Evolutionary conservation across 331 rosid genomes (phyloP).

Genomic region (Rosa hybrid): DNA sequence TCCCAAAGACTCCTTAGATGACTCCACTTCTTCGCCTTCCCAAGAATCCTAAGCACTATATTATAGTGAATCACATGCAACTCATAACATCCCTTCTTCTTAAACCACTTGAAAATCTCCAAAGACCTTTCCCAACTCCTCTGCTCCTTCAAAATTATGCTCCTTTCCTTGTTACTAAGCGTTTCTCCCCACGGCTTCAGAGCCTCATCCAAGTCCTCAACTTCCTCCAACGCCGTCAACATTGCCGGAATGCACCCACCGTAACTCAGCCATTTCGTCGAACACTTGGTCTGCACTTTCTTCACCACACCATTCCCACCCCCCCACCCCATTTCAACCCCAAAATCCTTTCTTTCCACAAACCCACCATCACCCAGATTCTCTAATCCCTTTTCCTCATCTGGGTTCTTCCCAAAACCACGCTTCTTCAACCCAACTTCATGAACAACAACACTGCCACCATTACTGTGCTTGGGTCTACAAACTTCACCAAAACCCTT

Average conservation of each 20-base stretch:
- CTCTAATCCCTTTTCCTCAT: conserved; percentile 16
- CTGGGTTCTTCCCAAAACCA: conserved; percentile 33
- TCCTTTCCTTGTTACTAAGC: conserved; percentile 77
- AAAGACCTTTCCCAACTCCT: conserved; percentile 72
- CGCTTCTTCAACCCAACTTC: conserved; percentile 34
- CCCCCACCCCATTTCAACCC: conserved; percentile 6
- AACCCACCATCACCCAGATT: conserved; percentile 17
- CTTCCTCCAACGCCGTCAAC: conserved; percentile 52
- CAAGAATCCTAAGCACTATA: conserved; percentile 66
- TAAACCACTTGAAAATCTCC: conserved; percentile 82
- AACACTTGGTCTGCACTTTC: conserved; percentile 67
- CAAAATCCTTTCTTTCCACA: conserved; percentile 16
- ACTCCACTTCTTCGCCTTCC: conserved; percentile 67
- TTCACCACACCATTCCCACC: conserved; percentile 24
- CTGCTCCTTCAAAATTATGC: conserved; percentile 89
- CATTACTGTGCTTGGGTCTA: conserved; percentile 1
- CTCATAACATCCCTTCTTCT: conserved; percentile 56
- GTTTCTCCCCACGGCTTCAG: conserved; percentile 67
- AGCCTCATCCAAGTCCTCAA: conserved; percentile 63
- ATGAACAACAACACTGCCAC: conserved; percentile 6
- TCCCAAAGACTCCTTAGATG: conserved; percentile 65
- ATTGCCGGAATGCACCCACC: conserved; percentile 85
- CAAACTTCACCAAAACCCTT: conserved; percentile 31
- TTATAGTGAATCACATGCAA: conserved; percentile 88
- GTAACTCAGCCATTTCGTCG: conserved; percentile 63